Percentiles rank a stretch among this genome's conserved stretches.
Evolutionary conservation across 257 asterid genomes (phyloP).

Genomic region (Petunia axillaris): DNA sequence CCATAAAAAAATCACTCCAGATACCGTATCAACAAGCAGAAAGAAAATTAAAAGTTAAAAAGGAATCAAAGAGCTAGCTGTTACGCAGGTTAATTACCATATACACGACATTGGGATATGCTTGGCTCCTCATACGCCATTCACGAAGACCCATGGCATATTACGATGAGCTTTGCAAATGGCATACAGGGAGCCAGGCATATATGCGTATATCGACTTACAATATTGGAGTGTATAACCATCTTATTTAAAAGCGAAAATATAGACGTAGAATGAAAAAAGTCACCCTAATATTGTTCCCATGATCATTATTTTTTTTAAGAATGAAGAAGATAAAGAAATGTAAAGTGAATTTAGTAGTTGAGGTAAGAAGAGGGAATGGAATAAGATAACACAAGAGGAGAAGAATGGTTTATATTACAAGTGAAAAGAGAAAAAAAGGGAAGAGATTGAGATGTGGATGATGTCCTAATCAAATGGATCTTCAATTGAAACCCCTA

Average conservation of each 20-base stretch:
- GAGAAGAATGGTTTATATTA: not conserved
- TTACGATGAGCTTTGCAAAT: slow-evolving; percentile 77
- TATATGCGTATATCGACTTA: slow-evolving; percentile 39
- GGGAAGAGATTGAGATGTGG: not conserved
- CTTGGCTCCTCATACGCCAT: slow-evolving; percentile 99
- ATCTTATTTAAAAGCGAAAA: too few relatives aligned
- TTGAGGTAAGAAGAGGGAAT: too few relatives aligned
- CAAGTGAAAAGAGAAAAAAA: not conserved
- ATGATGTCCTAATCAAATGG: slow-evolving; percentile 28
- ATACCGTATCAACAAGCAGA: not conserved
- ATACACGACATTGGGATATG: slow-evolving; percentile 51
- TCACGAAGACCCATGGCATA: slow-evolving; percentile 68
- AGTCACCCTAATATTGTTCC: not conserved
- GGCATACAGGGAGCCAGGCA: slow-evolving; percentile 99
- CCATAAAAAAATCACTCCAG: not conserved
- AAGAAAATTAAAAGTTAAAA: not conserved
- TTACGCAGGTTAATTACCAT: not conserved
- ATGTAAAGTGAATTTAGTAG: not conserved
- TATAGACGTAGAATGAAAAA: not conserved
- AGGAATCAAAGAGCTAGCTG: not conserved
- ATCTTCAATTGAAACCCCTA: slow-evolving; percentile 17
- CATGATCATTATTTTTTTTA: not conserved
- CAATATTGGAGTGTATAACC: not conserved
- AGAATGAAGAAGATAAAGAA: not conserved
- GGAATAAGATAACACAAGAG: not conserved